Evolutionary conservation across 768 basidiomycete genomes (phyloP), one percentile per base, ranked within the genome.

Genomic region (Tulasnella sp.): DNA sequence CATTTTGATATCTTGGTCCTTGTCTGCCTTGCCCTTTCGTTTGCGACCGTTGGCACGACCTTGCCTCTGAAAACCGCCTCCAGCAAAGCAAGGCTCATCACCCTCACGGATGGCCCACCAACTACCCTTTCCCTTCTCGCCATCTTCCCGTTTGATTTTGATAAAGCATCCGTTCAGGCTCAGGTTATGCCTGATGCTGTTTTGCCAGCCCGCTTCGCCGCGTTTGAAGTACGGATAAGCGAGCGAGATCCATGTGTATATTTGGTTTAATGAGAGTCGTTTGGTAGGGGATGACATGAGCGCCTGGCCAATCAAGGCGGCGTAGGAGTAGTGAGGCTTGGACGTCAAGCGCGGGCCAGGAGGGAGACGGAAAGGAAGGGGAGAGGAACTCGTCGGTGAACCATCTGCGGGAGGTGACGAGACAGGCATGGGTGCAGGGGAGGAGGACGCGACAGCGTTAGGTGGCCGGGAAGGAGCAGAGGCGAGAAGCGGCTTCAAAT

Each of bases 141-240:
- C 79, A 58, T 87, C 66, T 52, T 65, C 83, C 19, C 91, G 74
- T 2, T 81, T 78, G 0, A 84, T 69, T 59, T 94, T 96, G 61
- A 89, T 80, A 69, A 96, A 97, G 64, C 84, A 85, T 35, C 84
- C 80, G 41, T 93, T 94, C 2, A 92, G 89, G 62, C 87, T 91
- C 23, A 98, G 76, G 46, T 93, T 92, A 69, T 98, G 93, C n/a
- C 94, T 80, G 59, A 98, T 90, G 55, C 90, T 93, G 69, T 96
- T 96, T 81, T 93, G 92, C 94, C 94, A 98, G 5, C 91, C 94
- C 3, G 84, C 79, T 64, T 97, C 92, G 19, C 85, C 84, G 58
- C 86, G 84, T 69, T 90, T 89, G 72, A 89, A 99, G 66, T 83
- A 82, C 6, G 96, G 93, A 69, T 91, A 93, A 7, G 88, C 87